These are phyloP conservation scores for Pseudogymnoascus sp. DNA, from an alignment of 2,329 filamentous ascomycete species.

Conservation along the genomic window DNA sequence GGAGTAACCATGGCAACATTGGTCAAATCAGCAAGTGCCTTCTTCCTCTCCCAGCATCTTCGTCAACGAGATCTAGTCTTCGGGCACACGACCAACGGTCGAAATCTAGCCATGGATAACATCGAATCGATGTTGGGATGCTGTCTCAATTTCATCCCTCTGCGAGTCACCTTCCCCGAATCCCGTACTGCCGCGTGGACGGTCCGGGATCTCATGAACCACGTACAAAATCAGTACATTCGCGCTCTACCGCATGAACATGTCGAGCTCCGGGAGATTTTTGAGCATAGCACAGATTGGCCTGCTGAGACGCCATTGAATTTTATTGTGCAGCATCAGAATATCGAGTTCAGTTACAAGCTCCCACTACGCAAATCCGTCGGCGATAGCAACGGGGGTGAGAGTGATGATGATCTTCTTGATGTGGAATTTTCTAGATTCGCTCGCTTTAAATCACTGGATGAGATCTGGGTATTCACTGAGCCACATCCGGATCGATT, in stretches of 20 bases:
- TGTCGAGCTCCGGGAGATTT: conserved; percentile 35
- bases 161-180: conserved; percentile 26
- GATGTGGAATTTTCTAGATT: not conserved
- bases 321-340: conserved; percentile 44
- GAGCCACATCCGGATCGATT: not conserved
- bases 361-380: not conserved
- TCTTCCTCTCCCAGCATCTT: conserved; percentile 30
- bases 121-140: conserved; percentile 35
- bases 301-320: conserved; percentile 42
- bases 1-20: conserved; percentile 13
- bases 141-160: conserved; percentile 34
- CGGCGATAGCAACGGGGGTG: not conserved
- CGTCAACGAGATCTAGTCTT: conserved; percentile 31
- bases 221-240: conserved; percentile 37
- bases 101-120: conserved; percentile 29
- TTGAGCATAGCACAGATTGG: conserved; percentile 13
- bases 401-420: not conserved
- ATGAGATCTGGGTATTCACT: not conserved
- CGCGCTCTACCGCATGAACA: conserved; percentile 36
- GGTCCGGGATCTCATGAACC: conserved; percentile 25
- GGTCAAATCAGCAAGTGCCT: conserved; percentile 28
- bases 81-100: conserved; percentile 33
- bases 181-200: conserved; percentile 26
- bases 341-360: conserved; percentile 15
- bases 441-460: not conserved